These are phyloP conservation scores for Stropharia rugosoannulata DNA, from an alignment of 768 basidiomycete species.

Conservation along the genomic window DNA sequence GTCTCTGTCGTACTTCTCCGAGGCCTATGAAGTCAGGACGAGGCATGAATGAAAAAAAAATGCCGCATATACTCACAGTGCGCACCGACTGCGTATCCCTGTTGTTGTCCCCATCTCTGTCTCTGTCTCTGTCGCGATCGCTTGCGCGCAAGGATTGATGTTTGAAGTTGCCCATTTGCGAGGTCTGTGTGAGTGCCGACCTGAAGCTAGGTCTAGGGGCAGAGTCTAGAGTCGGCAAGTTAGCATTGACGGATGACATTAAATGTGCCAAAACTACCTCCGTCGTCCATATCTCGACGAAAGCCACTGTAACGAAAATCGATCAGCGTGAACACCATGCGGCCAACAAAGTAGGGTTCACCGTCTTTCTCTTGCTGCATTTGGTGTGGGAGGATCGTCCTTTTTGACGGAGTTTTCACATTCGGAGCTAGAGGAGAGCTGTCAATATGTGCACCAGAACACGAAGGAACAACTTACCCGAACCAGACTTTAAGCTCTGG, in stretches of 20 bases:
- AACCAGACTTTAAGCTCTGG: constrained; percentile 86
- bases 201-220: constrained; percentile 68
- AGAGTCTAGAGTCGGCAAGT: constrained; percentile 36
- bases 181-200: constrained; percentile 72
- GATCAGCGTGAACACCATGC: background rate
- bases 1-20: constrained; percentile 86
- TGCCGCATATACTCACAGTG: constrained; percentile 48
- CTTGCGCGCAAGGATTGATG: constrained; percentile 76
- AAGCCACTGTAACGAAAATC: constrained; percentile 45
- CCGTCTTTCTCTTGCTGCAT: constrained; percentile 68
- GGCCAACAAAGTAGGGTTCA: constrained; percentile 24
- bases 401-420: constrained; percentile 64
- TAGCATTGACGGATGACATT: background rate
- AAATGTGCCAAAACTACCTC: constrained; percentile 40
- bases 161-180: constrained; percentile 93
- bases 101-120: constrained; percentile 50
- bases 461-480: constrained; percentile 54
- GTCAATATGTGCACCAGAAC: constrained; percentile 24
- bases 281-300: constrained; percentile 75
- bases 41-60: constrained; percentile 7
- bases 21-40: constrained; percentile 48
- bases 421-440: constrained; percentile 42
- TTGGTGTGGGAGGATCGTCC: constrained; percentile 62
- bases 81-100: constrained; percentile 67
- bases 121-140: constrained; percentile 57